Base-by-base conservation (phyloP, 2,329 filamentous ascomycete genomes). In the Macrophomina pseudophaseolina region DNA sequence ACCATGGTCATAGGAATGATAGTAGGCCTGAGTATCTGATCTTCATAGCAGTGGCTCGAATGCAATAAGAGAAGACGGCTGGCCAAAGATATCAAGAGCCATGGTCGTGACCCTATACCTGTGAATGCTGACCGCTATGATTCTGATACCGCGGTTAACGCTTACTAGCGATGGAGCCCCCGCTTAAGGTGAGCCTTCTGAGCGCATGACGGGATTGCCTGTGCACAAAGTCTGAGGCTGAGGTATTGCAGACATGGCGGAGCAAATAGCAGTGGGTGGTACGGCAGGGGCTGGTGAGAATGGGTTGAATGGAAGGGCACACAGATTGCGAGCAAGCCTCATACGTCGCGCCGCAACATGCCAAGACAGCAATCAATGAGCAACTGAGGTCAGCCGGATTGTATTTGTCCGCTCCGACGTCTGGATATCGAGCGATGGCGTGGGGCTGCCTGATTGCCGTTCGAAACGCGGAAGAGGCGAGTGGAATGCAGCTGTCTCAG, bases 321-420 rank as follows among this genome's bases (percentile, higher is more conserved):
- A 3, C 11, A 18, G 38, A n/a, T n/a, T 9, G 54, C 3, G 8
- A 5, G 35, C 35, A 33, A 60, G 56, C 42, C 56, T 42, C 56
- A 7, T 60, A 14, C 40, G 56, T 60, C 30, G 40, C 16, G 23
- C 38, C 40, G 30, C 56, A 60, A 40, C 56, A 14, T 18, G 56
- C 28, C 56, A 18, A 18, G 56, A 14, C 28, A 40, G 16, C 49
- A n/a, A 5, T 5, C 28, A 44, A 11, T 48, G 23, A 33, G 28
- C 23, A 59, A 14, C 54, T 59, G 54, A 59, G 52, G 54, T 59
- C 40, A 59, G 54, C 54, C 23, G 28, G 30, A 5, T 11, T n/a
- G 32, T 54, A 16, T 54, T 40, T 54, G 52, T 18, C 30, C 52
- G 52, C 30, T n/a, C 30, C 52, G 52, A 12, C 23, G 38, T 58